Evolutionary conservation across 2,329 filamentous ascomycete genomes (phyloP).

Genomic region (Diaporthe caulivora): DNA sequence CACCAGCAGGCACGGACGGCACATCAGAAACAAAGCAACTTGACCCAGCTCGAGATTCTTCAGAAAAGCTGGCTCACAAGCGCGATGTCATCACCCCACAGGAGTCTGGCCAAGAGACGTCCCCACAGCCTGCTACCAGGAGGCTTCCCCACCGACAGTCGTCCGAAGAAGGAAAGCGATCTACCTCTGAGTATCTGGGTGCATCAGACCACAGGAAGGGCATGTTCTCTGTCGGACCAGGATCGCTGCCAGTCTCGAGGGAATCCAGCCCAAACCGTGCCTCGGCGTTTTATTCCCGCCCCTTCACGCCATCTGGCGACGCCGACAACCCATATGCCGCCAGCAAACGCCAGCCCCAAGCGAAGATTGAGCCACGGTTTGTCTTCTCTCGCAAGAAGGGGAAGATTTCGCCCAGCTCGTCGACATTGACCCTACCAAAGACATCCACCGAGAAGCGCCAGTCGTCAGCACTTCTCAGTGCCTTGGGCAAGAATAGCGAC

Average conservation of each 20-base stretch:
- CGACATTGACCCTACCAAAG: slow-evolving; percentile 64
- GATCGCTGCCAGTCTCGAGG: slow-evolving; percentile 69
- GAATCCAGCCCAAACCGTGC: slow-evolving; percentile 75
- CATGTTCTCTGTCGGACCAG: slow-evolving; percentile 65
- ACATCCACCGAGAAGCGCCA: slow-evolving; percentile 63
- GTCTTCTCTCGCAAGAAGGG: slow-evolving; percentile 85
- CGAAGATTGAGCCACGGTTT: slow-evolving; percentile 81
- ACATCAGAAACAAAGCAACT: slow-evolving; percentile 49
- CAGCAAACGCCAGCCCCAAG: slow-evolving; percentile 79
- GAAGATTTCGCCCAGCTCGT: slow-evolving; percentile 67
- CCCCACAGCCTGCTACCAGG: slow-evolving; percentile 56
- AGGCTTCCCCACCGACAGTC: slow-evolving; percentile 56
- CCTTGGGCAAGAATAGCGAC: slow-evolving; percentile 56
- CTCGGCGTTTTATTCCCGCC: slow-evolving; percentile 73
- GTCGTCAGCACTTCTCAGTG: slow-evolving; percentile 56
- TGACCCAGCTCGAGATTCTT: slow-evolving; percentile 39
- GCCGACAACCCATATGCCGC: slow-evolving; percentile 90
- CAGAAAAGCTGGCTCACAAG: slow-evolving; percentile 41
- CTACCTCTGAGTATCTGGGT: slow-evolving; percentile 42
- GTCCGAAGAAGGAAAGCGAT: slow-evolving; percentile 47
- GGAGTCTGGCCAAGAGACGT: slow-evolving; percentile 70
- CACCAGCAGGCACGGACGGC: slow-evolving; percentile 79
- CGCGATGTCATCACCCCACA: slow-evolving; percentile 72
- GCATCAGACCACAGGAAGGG: slow-evolving; percentile 61
- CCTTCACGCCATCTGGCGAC: slow-evolving; percentile 84